phyloP scores from a whole-genome alignment of 179 eudicot genomes.

The Pouteria campechiana region DNA sequence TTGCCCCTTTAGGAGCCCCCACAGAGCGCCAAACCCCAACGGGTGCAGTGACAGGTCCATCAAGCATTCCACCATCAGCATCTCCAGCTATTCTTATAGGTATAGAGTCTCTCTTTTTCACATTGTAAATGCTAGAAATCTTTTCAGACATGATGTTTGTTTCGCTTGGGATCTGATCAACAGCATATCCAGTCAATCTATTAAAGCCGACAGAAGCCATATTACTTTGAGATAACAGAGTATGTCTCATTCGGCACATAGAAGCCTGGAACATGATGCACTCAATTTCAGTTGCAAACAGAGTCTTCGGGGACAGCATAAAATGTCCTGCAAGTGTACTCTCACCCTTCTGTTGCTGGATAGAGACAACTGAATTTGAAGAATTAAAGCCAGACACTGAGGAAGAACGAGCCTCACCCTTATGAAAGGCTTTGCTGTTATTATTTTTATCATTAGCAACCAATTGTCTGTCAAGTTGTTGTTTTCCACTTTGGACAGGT shows the following conservation, averaged over 20 bases:
- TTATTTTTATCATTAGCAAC: conserved; percentile 23
- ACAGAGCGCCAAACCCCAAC: conserved; percentile 99
- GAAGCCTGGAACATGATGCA: conserved; percentile 82
- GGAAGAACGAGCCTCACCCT: conserved; percentile 25
- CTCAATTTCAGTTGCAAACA: conserved; percentile 78
- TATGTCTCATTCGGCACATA: conserved; percentile 85
- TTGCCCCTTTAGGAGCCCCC: conserved; percentile 59
- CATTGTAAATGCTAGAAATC: conserved; percentile 47
- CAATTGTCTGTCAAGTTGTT: conserved; percentile 18
- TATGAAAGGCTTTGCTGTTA: conserved; percentile 24
- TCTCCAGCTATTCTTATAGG: conserved; percentile 96
- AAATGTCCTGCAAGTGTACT: conserved; percentile 32
- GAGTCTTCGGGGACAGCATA: conserved; percentile 42
- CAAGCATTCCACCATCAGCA: conserved; percentile 55
- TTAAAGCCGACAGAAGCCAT: conserved; percentile 26
- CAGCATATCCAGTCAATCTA: conserved; percentile 31
- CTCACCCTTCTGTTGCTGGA: conserved; percentile 24
- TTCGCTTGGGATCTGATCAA: conserved; percentile 43
- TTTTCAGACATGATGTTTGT: conserved; percentile 40
- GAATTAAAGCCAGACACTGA: conserved; percentile 37
- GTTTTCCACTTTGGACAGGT: conserved; percentile 47
- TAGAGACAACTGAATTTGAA: conserved; percentile 23
- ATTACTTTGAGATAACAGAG: conserved; percentile 42
- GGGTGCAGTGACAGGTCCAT: conserved; percentile 67
- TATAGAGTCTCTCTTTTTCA: conserved; percentile 72